phyloP scores from a whole-genome alignment of 176 grass and related monocot species.

The Triticum timopheevii region DNA sequence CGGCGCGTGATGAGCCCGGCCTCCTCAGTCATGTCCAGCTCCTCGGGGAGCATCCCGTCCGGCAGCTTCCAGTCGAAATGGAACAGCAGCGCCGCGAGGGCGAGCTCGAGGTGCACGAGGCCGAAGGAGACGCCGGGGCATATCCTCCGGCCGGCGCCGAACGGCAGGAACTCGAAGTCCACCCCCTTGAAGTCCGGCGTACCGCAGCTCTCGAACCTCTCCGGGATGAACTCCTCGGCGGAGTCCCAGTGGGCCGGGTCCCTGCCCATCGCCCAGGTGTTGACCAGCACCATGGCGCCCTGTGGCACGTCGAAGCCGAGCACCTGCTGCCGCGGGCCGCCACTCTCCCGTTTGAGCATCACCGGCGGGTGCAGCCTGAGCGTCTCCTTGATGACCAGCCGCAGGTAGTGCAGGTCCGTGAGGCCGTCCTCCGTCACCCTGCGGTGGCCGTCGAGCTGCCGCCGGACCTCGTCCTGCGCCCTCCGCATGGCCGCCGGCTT shows the following conservation, averaged over 20 bases:
- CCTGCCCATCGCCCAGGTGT: neutral
- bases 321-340: neutral
- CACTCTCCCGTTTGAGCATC: neutral
- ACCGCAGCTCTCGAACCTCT: neutral
- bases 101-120: neutral
- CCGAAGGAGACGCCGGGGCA: constrained; percentile 4
- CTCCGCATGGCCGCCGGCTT: neutral
- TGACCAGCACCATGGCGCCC: neutral
- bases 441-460: neutral
- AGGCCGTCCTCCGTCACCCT: neutral
- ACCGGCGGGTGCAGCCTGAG: neutral
- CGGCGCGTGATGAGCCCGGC: neutral
- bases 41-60: neutral
- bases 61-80: neutral
- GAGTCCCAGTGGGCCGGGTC: neutral
- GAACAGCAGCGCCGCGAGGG: neutral
- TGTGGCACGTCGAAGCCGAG: neutral
- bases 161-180: constrained; percentile 22
- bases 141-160: constrained; percentile 26
- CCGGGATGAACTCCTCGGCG: neutral
- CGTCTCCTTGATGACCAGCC: neutral
- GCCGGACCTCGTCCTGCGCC: neutral
- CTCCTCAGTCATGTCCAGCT: neutral
- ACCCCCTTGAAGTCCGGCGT: neutral
- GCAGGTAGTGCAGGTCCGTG: neutral